Evolutionary conservation across 345 rosid genomes (phyloP), one percentile per base, ranked within the genome.

Genomic region (Excoecaria agallocha): DNA sequence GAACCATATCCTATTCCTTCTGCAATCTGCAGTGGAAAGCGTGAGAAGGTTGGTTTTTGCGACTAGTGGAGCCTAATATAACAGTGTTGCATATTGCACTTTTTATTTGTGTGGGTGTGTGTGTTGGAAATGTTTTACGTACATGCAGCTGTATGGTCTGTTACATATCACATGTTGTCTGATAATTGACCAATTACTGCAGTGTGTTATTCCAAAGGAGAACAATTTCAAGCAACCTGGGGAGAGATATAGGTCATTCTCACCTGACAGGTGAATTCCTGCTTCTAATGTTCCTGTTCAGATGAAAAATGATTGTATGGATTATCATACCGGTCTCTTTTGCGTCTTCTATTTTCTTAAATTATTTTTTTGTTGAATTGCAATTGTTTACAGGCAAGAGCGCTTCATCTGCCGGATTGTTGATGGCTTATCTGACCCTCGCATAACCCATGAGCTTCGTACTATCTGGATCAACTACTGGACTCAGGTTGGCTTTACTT

Each of bases 221-320:
- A 89, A 93, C 88, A 91, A 95, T 88, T 93, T 94, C 88, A 83
- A 93, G 80, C 94, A 94, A 80, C 93, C 99, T 58, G 98, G 99
- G 52, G 94, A 94, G 80, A 87, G 97, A 80, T 94, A 87, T 84
- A 77, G 92, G 11, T 89, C 99, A 9, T 94, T 88, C 88, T 77
- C 80, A 60, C 84, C 98, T 6, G 94, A 90, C 85, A 94, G 97
- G 98, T 94, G 87, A 58, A 60, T 39, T 19, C 4, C 11, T 13
- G 4, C 55, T 57, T 37, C 37, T 5, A 9, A 37, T 49, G n/a
- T 17, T 25, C 43, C 55, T 37, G 5, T 46, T 30, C 16, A 3
- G 1, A 62, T 7, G 12, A 39, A n/a, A 62, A 69, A 61, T 35
- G 6, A 43, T 19, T 39, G 20, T 4, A 15, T 37, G 9, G 41